Evolutionary conservation across 306 rosid genomes (phyloP).

Genomic region (Castanea crenata): DNA sequence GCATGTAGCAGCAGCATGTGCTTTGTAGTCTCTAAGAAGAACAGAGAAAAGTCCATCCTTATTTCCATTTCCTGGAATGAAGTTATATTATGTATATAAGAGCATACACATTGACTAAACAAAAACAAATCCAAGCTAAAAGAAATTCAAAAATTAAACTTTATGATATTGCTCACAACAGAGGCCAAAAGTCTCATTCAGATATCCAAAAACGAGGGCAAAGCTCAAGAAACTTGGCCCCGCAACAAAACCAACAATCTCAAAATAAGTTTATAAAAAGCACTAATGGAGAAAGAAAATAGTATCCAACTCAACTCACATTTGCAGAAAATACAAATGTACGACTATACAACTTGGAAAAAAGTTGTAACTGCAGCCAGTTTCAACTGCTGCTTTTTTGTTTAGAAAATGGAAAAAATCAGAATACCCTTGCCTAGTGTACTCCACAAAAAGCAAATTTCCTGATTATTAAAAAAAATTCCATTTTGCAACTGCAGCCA

Average conservation of each 20-base stretch:
- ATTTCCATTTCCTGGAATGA: conserved; percentile 78
- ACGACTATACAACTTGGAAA: background rate
- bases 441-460: background rate
- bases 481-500: background rate
- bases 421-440: background rate
- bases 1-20: conserved; percentile 91
- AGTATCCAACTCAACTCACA: background rate
- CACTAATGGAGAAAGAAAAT: background rate
- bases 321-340: background rate
- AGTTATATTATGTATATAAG: conserved; percentile 5
- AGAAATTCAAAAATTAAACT: background rate
- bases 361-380: background rate
- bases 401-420: too few species aligned
- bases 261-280: background rate
- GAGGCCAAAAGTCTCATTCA: background rate
- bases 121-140: background rate
- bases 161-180: background rate
- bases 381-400: too few species aligned
- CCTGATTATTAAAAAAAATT: background rate
- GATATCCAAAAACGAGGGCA: background rate
- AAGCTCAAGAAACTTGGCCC: background rate
- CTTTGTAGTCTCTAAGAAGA: conserved; percentile 85
- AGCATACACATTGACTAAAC: background rate
- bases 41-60: conserved; percentile 93
- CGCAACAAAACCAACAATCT: background rate